Percentiles rank a stretch among this genome's conserved stretches.
Evolutionary conservation across 2,329 filamentous ascomycete genomes (phyloP).

Genomic region (Chaetomium sp.): DNA sequence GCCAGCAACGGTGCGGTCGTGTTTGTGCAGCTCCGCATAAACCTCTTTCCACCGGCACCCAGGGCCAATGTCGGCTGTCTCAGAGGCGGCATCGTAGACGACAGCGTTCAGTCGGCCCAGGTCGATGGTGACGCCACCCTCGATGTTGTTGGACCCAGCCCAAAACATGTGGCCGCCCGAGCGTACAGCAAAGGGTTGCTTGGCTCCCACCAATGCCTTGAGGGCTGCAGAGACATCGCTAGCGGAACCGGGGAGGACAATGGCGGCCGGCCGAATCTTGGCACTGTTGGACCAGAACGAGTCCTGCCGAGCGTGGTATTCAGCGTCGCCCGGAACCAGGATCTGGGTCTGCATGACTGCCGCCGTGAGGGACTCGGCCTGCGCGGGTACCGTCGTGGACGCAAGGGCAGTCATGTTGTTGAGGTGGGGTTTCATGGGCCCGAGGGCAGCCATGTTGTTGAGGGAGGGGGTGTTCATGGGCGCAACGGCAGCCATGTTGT

Average conservation of each 20-base stretch:
- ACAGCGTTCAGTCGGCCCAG: slow-evolving; percentile 40
- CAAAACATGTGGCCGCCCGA: slow-evolving; percentile 44
- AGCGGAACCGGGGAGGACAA: slow-evolving; percentile 32
- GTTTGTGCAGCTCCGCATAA: slow-evolving; percentile 38
- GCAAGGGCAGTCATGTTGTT: no score
- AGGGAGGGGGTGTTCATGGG: no score
- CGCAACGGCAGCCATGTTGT: no score
- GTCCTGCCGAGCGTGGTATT: neutral
- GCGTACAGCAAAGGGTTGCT: slow-evolving; percentile 45
- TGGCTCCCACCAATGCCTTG: slow-evolving; percentile 38
- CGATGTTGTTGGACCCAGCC: slow-evolving; percentile 42
- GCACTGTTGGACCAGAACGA: slow-evolving; percentile 29
- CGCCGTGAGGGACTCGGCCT: no score
- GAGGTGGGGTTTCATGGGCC: no score
- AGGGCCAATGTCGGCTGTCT: slow-evolving; percentile 33
- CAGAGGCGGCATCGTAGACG: slow-evolving; percentile 33
- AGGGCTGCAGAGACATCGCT: slow-evolving; percentile 44
- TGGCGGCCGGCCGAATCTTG: slow-evolving; percentile 28
- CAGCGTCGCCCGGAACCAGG: neutral
- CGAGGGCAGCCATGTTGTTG: no score
- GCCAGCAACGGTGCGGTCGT: slow-evolving; percentile 33
- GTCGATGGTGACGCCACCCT: slow-evolving; percentile 44
- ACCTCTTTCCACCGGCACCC: slow-evolving; percentile 45
- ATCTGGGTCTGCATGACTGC: neutral
- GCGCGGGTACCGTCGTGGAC: no score